phyloP scores from a whole-genome alignment of 164 flowering plant genomes.

The Tetracentron sinense region DNA sequence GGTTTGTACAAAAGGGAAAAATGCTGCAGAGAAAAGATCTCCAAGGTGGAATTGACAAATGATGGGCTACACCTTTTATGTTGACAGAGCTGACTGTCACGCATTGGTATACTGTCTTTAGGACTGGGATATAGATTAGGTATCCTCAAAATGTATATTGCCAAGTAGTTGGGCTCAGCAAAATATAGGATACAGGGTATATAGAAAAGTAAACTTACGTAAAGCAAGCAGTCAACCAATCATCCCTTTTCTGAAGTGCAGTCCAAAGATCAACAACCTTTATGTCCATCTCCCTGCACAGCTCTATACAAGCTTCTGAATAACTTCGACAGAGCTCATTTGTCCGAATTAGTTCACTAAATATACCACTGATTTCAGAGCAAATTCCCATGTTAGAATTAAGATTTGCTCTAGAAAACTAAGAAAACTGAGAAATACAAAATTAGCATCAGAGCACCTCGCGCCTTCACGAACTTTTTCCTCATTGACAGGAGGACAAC shows the following conservation, averaged over 20 bases:
- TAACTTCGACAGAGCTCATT: conserved; percentile 66
- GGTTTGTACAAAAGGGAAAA: no score
- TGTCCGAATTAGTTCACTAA: conserved; percentile 61
- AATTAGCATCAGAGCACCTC: conserved; percentile 45
- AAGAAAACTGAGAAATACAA: conserved; percentile 7
- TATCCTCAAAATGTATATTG: no score
- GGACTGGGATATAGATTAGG: no score
- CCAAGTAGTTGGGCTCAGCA: neutral
- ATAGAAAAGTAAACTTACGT: conserved; percentile 50
- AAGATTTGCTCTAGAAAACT: neutral
- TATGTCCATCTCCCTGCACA: conserved; percentile 68
- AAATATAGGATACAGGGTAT: neutral
- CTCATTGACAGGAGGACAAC: conserved; percentile 56
- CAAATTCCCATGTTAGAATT: neutral
- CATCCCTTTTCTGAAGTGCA: conserved; percentile 63
- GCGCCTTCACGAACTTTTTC: conserved; percentile 39
- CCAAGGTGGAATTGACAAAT: no score
- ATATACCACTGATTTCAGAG: conserved; percentile 32
- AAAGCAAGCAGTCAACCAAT: conserved; percentile 69
- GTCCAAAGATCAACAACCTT: conserved; percentile 72
- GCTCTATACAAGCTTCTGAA: conserved; percentile 77
- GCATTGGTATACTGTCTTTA: no score
- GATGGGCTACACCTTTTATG: no score
- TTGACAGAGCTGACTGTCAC: no score
- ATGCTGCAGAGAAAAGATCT: no score